Base-by-base conservation (phyloP, 1,139 yeast genomes). In the Debaryomyces fabryi region DNA sequence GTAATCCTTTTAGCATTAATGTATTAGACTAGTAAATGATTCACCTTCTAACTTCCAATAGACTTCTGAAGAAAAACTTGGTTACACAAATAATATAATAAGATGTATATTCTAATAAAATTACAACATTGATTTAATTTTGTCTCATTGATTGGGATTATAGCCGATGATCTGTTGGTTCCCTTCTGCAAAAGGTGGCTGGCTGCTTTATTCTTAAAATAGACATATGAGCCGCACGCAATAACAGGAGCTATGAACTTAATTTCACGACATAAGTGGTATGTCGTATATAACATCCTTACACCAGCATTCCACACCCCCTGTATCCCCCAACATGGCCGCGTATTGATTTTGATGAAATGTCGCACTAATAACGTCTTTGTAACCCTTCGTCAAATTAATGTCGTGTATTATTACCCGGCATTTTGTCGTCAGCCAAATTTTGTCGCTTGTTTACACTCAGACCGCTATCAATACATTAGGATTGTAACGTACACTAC, bases 161-260 rank as follows among this genome's bases (percentile, higher is more conserved):
- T 35, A 20, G 9, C 25, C 42, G 24, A 27, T 39, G 34, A 30
- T 25, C 42, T 39, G 42, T 16, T 24, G 37, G 38, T 16, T 21
- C 21, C 6, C 20, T 13, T 20, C 18, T 32, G 34, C 39, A 20
- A 44, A 30, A 44, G 30, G 30, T 44, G 46, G 46, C 46, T 44
- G 46, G 46, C 40, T 36, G 46, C 46, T 20, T 21, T 29, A 29
- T 20, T 30, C 43, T 30, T 18, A 40, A 40, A 27, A 12, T 18
- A 32, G 43, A 16, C 21, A 15, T 20, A 18, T 8, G 43, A 29
- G 43, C 36, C 36, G 20, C 36, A 29, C 43, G 43, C 36, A 40
- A 29, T 23, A 30, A 29, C 35, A 35, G 15, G 38, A n/a, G 38
- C 30, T 6, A 16, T 35, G 21, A n/a, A 32, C 24, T 18, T 16